These are phyloP conservation scores for Capronia coronata DNA, from an alignment of 2,329 filamentous ascomycete species.

Conservation along the genomic window DNA sequence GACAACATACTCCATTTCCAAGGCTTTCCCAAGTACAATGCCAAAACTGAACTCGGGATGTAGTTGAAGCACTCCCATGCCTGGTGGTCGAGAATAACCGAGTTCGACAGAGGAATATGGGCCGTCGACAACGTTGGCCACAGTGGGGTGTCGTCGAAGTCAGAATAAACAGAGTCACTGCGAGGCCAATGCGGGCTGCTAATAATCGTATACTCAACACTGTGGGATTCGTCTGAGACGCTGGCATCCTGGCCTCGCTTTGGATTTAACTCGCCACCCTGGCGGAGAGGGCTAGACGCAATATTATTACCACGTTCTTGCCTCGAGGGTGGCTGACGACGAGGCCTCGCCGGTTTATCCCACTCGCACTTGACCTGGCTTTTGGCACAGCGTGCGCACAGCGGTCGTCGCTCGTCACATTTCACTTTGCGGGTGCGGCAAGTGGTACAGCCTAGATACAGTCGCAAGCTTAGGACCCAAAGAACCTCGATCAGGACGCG, in stretches of 20 bases:
- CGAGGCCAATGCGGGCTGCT: no score
- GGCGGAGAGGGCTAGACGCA: slow-evolving; percentile 6
- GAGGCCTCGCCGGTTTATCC: slow-evolving; percentile 30
- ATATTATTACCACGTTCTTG: neutral
- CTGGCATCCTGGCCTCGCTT: no score
- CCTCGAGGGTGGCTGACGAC: slow-evolving; percentile 10
- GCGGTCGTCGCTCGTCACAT: slow-evolving; percentile 25
- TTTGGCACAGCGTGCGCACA: slow-evolving; percentile 33
- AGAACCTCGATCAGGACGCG: neutral
- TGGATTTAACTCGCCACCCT: no score
- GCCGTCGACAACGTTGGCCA: slow-evolving; percentile 15
- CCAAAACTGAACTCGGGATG: slow-evolving; percentile 33
- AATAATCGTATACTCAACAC: no score
- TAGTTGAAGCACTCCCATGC: slow-evolving; percentile 35
- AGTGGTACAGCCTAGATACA: slow-evolving; percentile 35
- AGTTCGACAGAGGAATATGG: slow-evolving; percentile 32
- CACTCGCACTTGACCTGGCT: slow-evolving; percentile 34
- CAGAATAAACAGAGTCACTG: neutral
- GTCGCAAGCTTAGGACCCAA: neutral
- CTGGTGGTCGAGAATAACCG: slow-evolving; percentile 33
- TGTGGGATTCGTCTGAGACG: no score
- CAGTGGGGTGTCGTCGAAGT: neutral
- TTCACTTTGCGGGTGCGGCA: slow-evolving; percentile 27
- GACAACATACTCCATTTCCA: slow-evolving; percentile 37
- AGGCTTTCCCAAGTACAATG: slow-evolving; percentile 35